phyloP scores from a whole-genome alignment of 2,329 filamentous ascomycete species.

The Mycosphaerella sp. region DNA sequence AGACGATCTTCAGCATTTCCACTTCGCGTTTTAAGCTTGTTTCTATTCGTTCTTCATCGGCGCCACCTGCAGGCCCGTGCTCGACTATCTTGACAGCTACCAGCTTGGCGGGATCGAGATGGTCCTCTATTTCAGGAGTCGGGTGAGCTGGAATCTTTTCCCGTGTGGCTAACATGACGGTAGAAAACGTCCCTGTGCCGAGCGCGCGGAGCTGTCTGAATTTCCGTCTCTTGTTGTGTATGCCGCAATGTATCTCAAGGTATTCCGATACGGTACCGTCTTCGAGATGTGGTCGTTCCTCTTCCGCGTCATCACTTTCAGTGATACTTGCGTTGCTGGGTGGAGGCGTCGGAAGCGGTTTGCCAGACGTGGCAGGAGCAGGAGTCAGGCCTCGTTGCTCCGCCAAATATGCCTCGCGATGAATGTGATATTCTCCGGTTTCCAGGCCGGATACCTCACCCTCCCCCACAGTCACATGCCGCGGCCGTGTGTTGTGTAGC shows the following conservation, averaged over 20 bases:
- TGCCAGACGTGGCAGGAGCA: slow-evolving; percentile 21
- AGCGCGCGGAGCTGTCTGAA: slow-evolving; percentile 77
- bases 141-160: slow-evolving; percentile 47
- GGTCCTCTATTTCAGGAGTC: slow-evolving; percentile 40
- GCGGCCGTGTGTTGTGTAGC: slow-evolving; percentile 57
- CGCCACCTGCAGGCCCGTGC: slow-evolving; percentile 86
- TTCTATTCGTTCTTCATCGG: slow-evolving; percentile 86
- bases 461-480: slow-evolving; percentile 65
- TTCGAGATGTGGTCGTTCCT: slow-evolving; percentile 33
- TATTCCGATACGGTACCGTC: slow-evolving; percentile 37
- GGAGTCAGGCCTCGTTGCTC: slow-evolving; percentile 65
- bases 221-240: slow-evolving; percentile 67
- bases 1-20: slow-evolving; percentile 82
- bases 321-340: slow-evolving; percentile 59
- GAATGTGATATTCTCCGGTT: slow-evolving; percentile 48
- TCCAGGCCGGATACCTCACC: slow-evolving; percentile 46
- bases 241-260: slow-evolving; percentile 42
- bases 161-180: slow-evolving; percentile 84
- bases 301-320: slow-evolving; percentile 49
- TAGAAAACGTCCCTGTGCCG: slow-evolving; percentile 92
- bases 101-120: slow-evolving; percentile 64
- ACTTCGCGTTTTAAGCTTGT: slow-evolving; percentile 91
- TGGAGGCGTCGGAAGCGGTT: slow-evolving; percentile 64
- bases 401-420: slow-evolving; percentile 76
- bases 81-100: slow-evolving; percentile 95